A percentile compares a stretch with the other conserved stretches of the same genome.
phyloP scores from a whole-genome alignment of 305 asterid species.

The Striga hermonthica region DNA sequence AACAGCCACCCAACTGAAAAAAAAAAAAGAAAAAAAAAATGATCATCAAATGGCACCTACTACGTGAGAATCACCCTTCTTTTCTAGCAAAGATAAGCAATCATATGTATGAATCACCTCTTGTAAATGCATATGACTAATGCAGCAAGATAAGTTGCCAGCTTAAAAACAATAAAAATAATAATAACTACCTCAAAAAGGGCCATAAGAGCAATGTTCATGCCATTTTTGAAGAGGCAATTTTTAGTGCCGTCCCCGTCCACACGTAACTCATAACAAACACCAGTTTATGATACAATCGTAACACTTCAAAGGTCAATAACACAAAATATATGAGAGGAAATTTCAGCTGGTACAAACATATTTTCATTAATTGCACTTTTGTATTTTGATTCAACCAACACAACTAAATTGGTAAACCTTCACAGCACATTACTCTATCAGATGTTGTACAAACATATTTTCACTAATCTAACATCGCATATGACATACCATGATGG shows the following conservation, averaged over 20 bases:
- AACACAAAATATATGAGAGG: background rate
- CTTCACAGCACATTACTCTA: constrained; percentile 13
- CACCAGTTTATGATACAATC: background rate
- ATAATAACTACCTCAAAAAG: background rate
- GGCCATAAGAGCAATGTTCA: background rate
- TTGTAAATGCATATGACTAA: background rate
- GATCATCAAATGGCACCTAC: background rate
- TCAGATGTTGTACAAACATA: background rate
- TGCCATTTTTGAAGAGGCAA: background rate
- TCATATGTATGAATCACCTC: background rate
- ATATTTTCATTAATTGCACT: too few relatives aligned
- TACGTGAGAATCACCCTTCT: background rate
- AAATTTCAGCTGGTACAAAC: constrained; percentile 3
- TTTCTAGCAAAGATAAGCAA: background rate
- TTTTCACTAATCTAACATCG: background rate
- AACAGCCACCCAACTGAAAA: constrained; percentile 80
- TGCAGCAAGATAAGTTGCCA: background rate
- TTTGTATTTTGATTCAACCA: constrained; percentile 3
- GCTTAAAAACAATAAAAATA: background rate
- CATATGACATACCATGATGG: constrained; percentile 55
- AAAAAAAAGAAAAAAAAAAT: constrained; percentile 4
- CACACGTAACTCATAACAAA: background rate
- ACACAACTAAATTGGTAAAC: constrained; percentile 13
- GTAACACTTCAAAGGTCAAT: background rate
- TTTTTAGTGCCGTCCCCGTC: background rate